Base-by-base conservation (phyloP, 1,284 basidiomycete genomes). In the Austroboletus rostrupii region DNA sequence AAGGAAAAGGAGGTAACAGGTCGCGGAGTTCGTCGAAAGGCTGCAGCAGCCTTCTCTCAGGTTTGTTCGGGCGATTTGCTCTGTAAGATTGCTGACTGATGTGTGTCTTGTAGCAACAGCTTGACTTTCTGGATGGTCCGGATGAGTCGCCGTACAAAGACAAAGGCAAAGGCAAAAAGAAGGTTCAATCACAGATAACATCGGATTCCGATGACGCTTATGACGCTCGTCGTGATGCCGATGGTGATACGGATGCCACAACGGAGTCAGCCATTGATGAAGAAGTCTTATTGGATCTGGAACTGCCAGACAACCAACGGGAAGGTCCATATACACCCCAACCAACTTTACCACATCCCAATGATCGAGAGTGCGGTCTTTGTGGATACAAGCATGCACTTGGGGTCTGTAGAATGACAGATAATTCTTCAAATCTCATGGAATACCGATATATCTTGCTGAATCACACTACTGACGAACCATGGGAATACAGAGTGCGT, bases 381-480 rank as follows among this genome's bases (percentile, higher is more conserved):
- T 90, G 87, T 61, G 77, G 75, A 33, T 61, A 56, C n/a, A 55
- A 50, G 6, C 87, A 90, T 58, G 72, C 64, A 40, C 63, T 62
- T 32, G 72, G 78, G 14, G 61, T 70, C 37, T 90, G 87, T 57
- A 60, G 61, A n/a, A 86, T 89, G 86, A 78, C 77, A 4, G 74
- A 81, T 23, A 75, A 70, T 45, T 79, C 85, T 7, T 73, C 79
- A 50, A 80, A 88, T 60, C 70, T 90, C 21, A 77, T 78, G 17
- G 80, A 86, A 57, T 90, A 81, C 59, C 76, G 87, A 37, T 72
- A 76, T 42, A 81, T 87, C 67, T 66, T 90, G 35, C 66, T 89
- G 50, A 66, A 77, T 26, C 72, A 85, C 54, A 71, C 76, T 13
- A 74, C 76, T 10, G 80, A 83, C 53, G 87, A 90, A 56, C 71